Conservation (phyloP, 2,329 filamentous ascomycete species). For the Colletotrichum lupini region DNA sequence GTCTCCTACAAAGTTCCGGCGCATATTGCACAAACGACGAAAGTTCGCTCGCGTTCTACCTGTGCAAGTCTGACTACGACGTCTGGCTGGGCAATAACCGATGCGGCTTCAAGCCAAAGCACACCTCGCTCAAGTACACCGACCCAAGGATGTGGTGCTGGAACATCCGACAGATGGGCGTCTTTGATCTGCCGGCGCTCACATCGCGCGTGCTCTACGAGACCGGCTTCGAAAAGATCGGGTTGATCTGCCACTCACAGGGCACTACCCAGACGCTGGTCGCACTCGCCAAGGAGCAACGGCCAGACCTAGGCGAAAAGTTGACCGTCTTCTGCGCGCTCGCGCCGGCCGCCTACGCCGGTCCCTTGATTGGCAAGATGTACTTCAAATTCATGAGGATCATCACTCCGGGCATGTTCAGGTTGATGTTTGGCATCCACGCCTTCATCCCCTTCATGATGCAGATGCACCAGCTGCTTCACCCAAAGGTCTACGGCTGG, state of each 20-base stretch:
- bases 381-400: conserved; percentile 93
- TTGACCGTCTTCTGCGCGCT: conserved; percentile 92
- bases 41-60: conserved; percentile 88
- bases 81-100: conserved; percentile 97
- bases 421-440: conserved; percentile 89
- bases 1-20: conserved; percentile 86
- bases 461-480: conserved; percentile 77
- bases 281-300: conserved; percentile 88
- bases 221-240: conserved; percentile 86
- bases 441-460: conserved; percentile 96
- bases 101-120: conserved; percentile 84
- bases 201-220: conserved; percentile 82
- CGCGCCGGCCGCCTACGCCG: conserved; percentile 90
- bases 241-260: conserved; percentile 88
- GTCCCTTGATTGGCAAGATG: conserved; percentile 84
- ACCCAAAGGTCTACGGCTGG: conserved; percentile 77
- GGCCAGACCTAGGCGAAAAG: conserved; percentile 83
- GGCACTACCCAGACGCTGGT: conserved; percentile 91
- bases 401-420: conserved; percentile 81
- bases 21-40: conserved; percentile 93
- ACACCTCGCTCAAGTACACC: conserved; percentile 74
- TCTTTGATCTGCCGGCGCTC: conserved; percentile 86
- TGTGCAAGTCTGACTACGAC: conserved; percentile 92
- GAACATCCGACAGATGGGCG: conserved; percentile 95
- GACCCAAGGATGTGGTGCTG: conserved; percentile 97